These are phyloP conservation scores for Candida easanensis DNA, from an alignment of 805 yeast species.

Conservation along the genomic window DNA sequence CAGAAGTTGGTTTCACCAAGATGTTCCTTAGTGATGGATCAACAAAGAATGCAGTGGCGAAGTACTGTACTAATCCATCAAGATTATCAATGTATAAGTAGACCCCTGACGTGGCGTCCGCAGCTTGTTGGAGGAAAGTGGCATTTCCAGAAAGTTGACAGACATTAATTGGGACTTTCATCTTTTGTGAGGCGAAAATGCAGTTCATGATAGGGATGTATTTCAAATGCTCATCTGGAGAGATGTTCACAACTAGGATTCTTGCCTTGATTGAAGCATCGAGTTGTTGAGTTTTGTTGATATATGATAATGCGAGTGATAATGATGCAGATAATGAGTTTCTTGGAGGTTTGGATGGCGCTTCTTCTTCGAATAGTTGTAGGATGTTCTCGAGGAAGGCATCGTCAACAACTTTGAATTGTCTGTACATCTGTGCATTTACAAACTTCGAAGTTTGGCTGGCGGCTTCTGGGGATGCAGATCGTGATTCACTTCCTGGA, in stretches of 20 bases:
- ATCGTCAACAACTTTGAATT: slow-evolving; percentile 77
- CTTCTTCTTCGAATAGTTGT: slow-evolving; percentile 28
- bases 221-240: slow-evolving; percentile 72
- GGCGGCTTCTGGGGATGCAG: slow-evolving; percentile 16
- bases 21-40: slow-evolving; percentile 82
- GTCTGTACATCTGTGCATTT: slow-evolving; percentile 74
- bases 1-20: slow-evolving; percentile 76
- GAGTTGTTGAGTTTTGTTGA: slow-evolving; percentile 51
- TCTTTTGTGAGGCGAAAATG: slow-evolving; percentile 92
- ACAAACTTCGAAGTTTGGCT: slow-evolving; percentile 30
- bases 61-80: slow-evolving; percentile 76
- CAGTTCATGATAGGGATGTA: slow-evolving; percentile 94
- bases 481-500: slow-evolving; percentile 8
- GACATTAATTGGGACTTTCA: slow-evolving; percentile 86
- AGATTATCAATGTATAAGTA: slow-evolving; percentile 69
- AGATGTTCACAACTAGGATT: slow-evolving; percentile 58
- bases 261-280: slow-evolving; percentile 59
- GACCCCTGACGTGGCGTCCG: slow-evolving; percentile 92
- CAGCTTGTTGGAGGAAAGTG: slow-evolving; percentile 90
- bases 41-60: slow-evolving; percentile 77
- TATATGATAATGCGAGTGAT: slow-evolving; percentile 76
- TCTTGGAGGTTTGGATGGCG: slow-evolving; percentile 34
- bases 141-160: slow-evolving; percentile 74
- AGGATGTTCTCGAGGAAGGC: slow-evolving; percentile 60
- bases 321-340: slow-evolving; percentile 73